Evolutionary conservation across 495 filamentous ascomycete genomes (phyloP), one percentile per base, ranked within the genome.

Genomic region (Aspergillus steynii): DNA sequence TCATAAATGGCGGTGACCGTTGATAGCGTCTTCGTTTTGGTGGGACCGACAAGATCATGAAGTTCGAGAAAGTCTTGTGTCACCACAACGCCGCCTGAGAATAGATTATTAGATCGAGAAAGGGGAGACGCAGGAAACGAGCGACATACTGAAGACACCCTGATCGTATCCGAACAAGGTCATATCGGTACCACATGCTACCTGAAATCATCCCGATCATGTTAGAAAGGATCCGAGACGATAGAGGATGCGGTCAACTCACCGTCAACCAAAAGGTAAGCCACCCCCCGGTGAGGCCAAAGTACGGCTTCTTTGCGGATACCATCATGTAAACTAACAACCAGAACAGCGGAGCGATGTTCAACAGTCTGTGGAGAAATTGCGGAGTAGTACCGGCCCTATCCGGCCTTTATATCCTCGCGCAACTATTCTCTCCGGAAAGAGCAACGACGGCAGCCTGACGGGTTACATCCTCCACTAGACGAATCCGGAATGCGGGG

Each of bases 1-100:
- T 86, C 82, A 69, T 88, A 88, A 26, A 88, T 78, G 0, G 85
- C 83, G 3, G 84, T 86, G 15, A 88, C 80, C 0, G 85, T 88
- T 3, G 80, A 83, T 6, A 85, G 74, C 4, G 78, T 61, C 25
- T 73, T 77, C 1, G 84, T 82, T 53, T 81, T 80, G 12, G 74
- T 74, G 25, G 77, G 73, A 1, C 80, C 81, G 7, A 76, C 68
- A 14, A 86, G 67, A 63, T 85, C 66, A 32, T 81, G 73, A 12
- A 76, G 70, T 53, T 85, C 73, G 15, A 88, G 78, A 29, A 85
- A 87, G 62, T 87, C 76, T 34, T 79, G 65, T 0, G 82, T 85
- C 29, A 86, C 79, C 29, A 84, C 75, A 27, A 86, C 81, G 20
- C 85, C 85, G 42, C 81, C 80, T 78, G 14, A 25, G 31, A 29